Evolutionary conservation across 345 rosid species (phyloP), one percentile per base, ranked within the genome.

Genomic region (Sonneratia alba): DNA sequence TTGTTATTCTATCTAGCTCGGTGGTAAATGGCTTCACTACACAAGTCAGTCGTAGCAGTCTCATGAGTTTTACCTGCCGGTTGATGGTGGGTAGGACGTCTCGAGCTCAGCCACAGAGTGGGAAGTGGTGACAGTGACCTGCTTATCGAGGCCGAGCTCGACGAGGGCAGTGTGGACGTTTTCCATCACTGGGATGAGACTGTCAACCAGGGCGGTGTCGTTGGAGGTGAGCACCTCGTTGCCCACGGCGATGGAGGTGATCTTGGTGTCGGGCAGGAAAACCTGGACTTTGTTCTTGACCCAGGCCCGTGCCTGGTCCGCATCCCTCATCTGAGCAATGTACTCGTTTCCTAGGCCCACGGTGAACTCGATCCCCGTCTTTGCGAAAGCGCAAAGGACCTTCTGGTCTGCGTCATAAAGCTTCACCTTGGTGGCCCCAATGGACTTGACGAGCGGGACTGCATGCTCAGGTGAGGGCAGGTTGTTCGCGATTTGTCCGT

Each of bases 81-180:
- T 62, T 6, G 89, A 85, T 1, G 89, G 86, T 16, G 88, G 88
- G 68, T 81, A 85, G 22, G 89, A 85, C 21, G 74, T 49, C n/a
- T 77, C 83, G 6, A 85, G 84, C 32, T 83, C 53, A 38, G 85
- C 79, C 37, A 85, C 67, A 22, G 85, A 80, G 66, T 83, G 85
- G 10, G 85, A 59, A 0, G 87, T 85, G 16, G 87, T 85, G 36
- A 85, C 87, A 19, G 68, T 56, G 38, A 85, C 82, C 67, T 80
- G 85, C 47, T 75, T 73, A 49, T 78, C 84, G 18, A 85, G 73
- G 3, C 76, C 79, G n/a, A 81, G 34, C 21, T 70, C 72, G 5
- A 74, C 80, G 12, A 85, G 78, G 3, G 89, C 84, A 19, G 73
- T 36, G 67, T 77, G 82, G 16, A 83, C 64, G 53, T 66, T 69